Conservation (phyloP, 192 early-diverging fungal species). For the Podila horticola region DNA sequence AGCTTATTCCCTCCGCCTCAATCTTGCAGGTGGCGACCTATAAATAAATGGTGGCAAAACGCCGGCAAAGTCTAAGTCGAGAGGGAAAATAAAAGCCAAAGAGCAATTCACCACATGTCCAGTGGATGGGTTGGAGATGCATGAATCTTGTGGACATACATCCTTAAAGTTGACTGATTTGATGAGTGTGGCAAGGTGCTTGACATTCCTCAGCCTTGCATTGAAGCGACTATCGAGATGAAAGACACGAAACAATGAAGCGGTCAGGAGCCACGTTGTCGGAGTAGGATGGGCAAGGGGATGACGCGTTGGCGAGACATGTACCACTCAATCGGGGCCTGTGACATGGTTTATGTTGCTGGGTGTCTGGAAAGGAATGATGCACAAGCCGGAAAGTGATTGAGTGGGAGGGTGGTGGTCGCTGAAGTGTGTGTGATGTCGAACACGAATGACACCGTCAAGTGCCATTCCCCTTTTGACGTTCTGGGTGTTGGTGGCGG, state of each 20-base stretch:
- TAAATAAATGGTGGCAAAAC: not conserved
- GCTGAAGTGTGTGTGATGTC: no score
- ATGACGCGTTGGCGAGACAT: not conserved
- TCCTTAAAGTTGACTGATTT: constrained; percentile 47
- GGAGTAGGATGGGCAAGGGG: not conserved
- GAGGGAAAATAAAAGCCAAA: no score
- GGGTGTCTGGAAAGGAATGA: no score
- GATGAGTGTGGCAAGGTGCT: constrained; percentile 31
- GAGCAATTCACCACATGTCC: not conserved
- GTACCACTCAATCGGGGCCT: not conserved
- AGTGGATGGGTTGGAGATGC: not conserved
- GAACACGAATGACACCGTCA: no score
- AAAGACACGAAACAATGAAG: not conserved
- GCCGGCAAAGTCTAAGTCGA: no score
- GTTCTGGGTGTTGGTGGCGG: no score
- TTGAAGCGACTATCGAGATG: constrained; percentile 16
- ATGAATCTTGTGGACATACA: constrained; percentile 6
- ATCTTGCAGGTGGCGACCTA: constrained; percentile 39
- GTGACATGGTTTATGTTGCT: no score
- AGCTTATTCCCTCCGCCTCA: constrained; percentile 18
- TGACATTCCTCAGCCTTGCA: constrained; percentile 29
- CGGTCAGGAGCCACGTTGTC: not conserved
- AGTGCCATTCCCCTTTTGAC: no score
- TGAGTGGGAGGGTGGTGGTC: no score
- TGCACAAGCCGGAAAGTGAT: no score